Evolutionary conservation across 2,329 filamentous ascomycete genomes (phyloP), one percentile per base, ranked within the genome.

Genomic region (Elsinoe fawcettii): DNA sequence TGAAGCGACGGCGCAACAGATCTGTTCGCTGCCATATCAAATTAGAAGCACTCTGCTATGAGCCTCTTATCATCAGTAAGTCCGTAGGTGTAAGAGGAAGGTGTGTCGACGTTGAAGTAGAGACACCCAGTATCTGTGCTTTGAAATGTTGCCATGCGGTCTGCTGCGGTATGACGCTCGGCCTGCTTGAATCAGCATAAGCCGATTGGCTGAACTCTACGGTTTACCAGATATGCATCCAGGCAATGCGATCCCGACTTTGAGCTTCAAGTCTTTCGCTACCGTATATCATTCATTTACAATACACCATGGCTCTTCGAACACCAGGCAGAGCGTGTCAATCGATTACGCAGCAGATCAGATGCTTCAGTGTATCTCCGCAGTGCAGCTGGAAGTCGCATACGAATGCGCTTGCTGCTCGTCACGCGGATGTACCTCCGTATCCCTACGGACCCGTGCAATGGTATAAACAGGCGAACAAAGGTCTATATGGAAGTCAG

Each of bases 381-480:
- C 60, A n/a, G 12, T 53, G 55, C 16, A 39, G 44, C 27, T 60
- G 58, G 58, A 60, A 61, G 27, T 61, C 60, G 27, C 58, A 61
- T 51, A 60, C 57, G 30, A 61, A 63, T 49, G 58, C 61, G 16
- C 57, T 63, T 14, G 56, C 49, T 5, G 55, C 58, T 23, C 37
- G 53, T 12, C 62, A 62, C 47, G 60, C 57, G 16, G 59, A 61
- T 41, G 51, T 74, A 8, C 77, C 76, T 20, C 64, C 69, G 51
- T 93, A 93, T 71, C 88, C 88, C 0, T 85, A 88, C 72, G 87
- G 87, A 51, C 79, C 81, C 56, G 81, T 85, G 58, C 76, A 70
- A 61, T 75, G 84, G 63, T 93, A 88, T 79, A 91, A 92, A 74
- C 88, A 93, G 73, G 84, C 85, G 64, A 88, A 90, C 76, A 78